Evolutionary conservation across 495 filamentous ascomycete genomes (phyloP).

Genomic region (Neurospora intermedia): DNA sequence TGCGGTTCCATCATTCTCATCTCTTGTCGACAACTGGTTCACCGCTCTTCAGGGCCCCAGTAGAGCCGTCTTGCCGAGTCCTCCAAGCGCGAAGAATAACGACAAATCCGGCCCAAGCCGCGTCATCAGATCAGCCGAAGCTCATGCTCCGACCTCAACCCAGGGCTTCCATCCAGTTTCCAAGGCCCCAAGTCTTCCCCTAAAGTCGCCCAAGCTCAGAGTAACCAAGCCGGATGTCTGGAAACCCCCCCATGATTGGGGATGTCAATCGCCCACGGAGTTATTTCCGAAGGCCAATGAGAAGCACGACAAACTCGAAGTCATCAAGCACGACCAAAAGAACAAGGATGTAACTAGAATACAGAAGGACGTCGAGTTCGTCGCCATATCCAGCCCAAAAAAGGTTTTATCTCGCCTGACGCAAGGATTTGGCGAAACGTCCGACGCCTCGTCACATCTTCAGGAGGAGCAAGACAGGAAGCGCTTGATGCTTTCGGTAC

Average conservation of each 20-base stretch:
- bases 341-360: slow-evolving; percentile 15
- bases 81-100: background rate
- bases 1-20: slow-evolving; percentile 3
- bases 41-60: slow-evolving; percentile 4
- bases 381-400: slow-evolving; percentile 32
- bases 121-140: background rate
- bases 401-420: slow-evolving; percentile 34
- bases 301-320: background rate
- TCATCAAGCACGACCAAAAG: background rate
- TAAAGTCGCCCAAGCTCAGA: slow-evolving; percentile 3
- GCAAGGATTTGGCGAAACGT: slow-evolving; percentile 28
- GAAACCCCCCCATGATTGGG: slow-evolving; percentile 18
- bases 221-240: slow-evolving; percentile 27
- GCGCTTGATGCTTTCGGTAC: slow-evolving; percentile 33
- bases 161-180: background rate
- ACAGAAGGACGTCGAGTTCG: slow-evolving; percentile 30
- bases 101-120: background rate
- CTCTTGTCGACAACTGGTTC: slow-evolving; percentile 10
- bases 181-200: background rate
- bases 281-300: background rate
- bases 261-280: slow-evolving; percentile 8
- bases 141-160: background rate
- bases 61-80: background rate
- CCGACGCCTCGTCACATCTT: slow-evolving; percentile 25
- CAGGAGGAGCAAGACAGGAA: slow-evolving; percentile 30